Evolutionary conservation across 2,329 filamentous ascomycete genomes (phyloP).

Genomic region (Laburnicola sp.): DNA sequence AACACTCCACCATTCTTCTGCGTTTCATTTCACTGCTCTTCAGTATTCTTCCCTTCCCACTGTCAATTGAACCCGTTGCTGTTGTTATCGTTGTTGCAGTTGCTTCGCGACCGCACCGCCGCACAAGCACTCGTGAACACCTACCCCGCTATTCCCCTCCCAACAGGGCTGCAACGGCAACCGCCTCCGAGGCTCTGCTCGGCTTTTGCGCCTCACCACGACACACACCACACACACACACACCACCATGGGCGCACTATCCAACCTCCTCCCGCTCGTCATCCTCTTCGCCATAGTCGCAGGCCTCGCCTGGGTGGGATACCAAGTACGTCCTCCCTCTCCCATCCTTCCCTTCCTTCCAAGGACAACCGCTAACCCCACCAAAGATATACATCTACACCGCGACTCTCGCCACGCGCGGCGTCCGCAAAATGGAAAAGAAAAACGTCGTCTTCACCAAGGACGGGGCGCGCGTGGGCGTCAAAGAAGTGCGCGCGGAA

Average conservation of each 20-base stretch:
- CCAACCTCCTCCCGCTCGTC: conserved; percentile 66
- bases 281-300: conserved; percentile 63
- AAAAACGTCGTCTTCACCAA: conserved; percentile 77
- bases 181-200: no score
- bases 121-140: no score
- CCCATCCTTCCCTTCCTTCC: not conserved
- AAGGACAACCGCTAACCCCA: not conserved
- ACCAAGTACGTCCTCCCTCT: conserved; percentile 62
- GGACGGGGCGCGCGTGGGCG: conserved; percentile 71
- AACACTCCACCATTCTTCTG: no score
- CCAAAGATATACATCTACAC: conserved; percentile 65
- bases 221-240: not conserved
- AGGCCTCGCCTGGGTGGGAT: conserved; percentile 66
- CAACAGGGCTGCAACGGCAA: no score
- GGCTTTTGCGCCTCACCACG: no score
- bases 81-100: no score
- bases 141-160: no score
- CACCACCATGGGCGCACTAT: conserved; percentile 41
- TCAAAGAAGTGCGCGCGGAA: conserved; percentile 70
- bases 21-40: no score
- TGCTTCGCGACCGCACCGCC: no score
- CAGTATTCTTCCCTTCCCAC: no score
- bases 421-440: conserved; percentile 70
- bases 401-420: conserved; percentile 66
- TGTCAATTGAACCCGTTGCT: no score